phyloP scores from a whole-genome alignment of 345 rosid species.

The Salix arbutifolia region DNA sequence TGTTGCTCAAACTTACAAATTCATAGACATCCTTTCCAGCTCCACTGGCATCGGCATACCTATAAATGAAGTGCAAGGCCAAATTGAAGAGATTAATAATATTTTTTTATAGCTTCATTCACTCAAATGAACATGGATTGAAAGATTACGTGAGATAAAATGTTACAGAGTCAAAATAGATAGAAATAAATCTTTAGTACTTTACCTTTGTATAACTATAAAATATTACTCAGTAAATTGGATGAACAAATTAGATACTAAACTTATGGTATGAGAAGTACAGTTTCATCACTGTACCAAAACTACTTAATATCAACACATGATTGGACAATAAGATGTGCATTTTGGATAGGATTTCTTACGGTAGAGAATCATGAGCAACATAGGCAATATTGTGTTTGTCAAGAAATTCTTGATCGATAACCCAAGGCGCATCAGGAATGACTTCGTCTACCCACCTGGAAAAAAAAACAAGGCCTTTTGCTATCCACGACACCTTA shows the following conservation, averaged over 20 bases:
- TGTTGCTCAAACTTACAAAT: constrained; percentile 54
- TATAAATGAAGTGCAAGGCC: constrained; percentile 21
- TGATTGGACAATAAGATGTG: background rate
- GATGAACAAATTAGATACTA: background rate
- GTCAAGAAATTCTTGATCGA: constrained; percentile 81
- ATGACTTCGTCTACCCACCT: constrained; percentile 99
- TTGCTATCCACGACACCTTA: background rate
- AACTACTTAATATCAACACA: background rate
- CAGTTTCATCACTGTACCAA: background rate
- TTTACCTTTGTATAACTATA: background rate
- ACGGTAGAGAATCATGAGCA: constrained; percentile 95
- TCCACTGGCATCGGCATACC: constrained; percentile 92
- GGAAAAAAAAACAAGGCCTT: background rate
- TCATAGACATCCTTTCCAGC: constrained; percentile 90
- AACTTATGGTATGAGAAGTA: background rate
- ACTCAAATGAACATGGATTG: background rate
- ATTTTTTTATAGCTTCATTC: background rate
- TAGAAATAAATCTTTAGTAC: background rate
- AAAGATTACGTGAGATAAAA: background rate
- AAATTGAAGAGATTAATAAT: background rate
- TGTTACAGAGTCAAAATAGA: background rate
- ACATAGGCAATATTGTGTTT: constrained; percentile 67
- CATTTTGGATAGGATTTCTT: constrained; percentile 17
- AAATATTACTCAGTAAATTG: background rate
- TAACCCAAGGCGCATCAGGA: constrained; percentile 91